Conservation (phyloP, 495 filamentous ascomycete genomes). For the Massariosphaeria phaeospora region DNA sequence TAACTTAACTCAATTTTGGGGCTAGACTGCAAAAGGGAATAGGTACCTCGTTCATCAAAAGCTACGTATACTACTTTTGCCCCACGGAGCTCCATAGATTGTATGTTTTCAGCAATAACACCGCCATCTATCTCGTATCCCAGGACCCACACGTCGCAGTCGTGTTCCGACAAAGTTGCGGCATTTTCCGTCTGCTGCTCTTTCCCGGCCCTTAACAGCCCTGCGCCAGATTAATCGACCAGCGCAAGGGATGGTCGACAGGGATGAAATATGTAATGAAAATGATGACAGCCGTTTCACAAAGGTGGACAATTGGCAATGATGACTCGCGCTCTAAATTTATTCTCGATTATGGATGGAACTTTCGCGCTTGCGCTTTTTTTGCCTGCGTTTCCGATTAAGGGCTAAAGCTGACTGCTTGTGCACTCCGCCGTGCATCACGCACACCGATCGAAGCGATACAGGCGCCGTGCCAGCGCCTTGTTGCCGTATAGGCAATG, state of each 20-base stretch:
- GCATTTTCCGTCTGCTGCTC: constrained; percentile 1
- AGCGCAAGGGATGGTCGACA: constrained; percentile 25
- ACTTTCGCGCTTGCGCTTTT: no score
- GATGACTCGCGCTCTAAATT: constrained; percentile 7
- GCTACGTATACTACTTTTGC: no score
- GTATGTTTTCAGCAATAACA: background rate
- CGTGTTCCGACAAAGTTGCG: background rate
- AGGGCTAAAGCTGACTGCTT: no score
- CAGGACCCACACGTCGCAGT: background rate
- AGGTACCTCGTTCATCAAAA: no score
- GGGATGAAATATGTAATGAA: constrained; percentile 11
- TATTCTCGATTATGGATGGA: constrained; percentile 25
- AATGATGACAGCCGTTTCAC: constrained; percentile 27
- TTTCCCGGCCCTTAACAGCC: constrained; percentile 9
- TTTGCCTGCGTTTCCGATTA: no score
- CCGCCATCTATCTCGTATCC: constrained; percentile 15
- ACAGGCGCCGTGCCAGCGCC: constrained; percentile 21
- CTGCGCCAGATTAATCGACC: constrained; percentile 22
- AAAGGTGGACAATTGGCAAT: constrained; percentile 10
- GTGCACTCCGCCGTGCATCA: no score
- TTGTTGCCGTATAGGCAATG: constrained; percentile 11
- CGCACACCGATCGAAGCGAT: background rate
- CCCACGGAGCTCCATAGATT: background rate
- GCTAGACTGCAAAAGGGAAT: no score
- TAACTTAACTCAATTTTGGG: no score